These are phyloP conservation scores for Glutinoglossum americanum DNA, from an alignment of 495 filamentous ascomycete genomes.

Conservation along the genomic window DNA sequence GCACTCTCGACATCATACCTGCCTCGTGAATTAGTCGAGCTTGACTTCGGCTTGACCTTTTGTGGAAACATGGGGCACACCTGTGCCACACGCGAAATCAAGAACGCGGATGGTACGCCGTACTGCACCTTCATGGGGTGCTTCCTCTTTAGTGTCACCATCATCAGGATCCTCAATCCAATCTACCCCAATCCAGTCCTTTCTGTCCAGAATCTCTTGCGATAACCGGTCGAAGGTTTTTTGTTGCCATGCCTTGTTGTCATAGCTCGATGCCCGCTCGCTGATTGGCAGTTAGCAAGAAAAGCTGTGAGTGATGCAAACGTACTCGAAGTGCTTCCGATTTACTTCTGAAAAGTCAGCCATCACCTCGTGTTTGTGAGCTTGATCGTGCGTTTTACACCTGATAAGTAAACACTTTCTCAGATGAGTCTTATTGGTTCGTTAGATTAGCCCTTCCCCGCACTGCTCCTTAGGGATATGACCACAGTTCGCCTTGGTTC, in stretches of 20 bases:
- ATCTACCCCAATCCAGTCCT: slow-evolving; percentile 40
- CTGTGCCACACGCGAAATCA: slow-evolving; percentile 68
- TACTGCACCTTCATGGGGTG: slow-evolving; percentile 9
- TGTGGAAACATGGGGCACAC: too few relatives aligned
- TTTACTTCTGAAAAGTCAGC: slow-evolving; percentile 28
- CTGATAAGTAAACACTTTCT: too few relatives aligned
- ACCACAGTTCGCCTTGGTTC: too few relatives aligned
- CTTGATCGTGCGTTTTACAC: too few relatives aligned
- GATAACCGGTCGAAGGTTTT: slow-evolving; percentile 16
- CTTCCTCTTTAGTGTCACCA: not conserved
- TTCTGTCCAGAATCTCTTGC: slow-evolving; percentile 26
- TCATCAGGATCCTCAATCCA: slow-evolving; percentile 23
- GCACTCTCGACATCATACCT: slow-evolving; percentile 35
- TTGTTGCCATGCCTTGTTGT: slow-evolving; percentile 20
- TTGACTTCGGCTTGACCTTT: too few relatives aligned
- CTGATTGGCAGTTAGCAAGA: slow-evolving; percentile 16
- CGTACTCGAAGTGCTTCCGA: slow-evolving; percentile 31
- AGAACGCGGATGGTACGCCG: slow-evolving; percentile 32
- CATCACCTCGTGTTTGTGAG: slow-evolving; percentile 11
- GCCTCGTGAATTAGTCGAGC: too few relatives aligned
- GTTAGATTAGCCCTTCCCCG: too few relatives aligned
- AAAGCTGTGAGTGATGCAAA: not conserved
- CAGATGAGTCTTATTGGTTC: too few relatives aligned
- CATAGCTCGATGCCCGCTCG: slow-evolving; percentile 24
- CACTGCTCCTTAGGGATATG: too few relatives aligned